Base-by-base conservation (phyloP, 2,329 filamentous ascomycete species). In the Talaromyces sp. region DNA sequence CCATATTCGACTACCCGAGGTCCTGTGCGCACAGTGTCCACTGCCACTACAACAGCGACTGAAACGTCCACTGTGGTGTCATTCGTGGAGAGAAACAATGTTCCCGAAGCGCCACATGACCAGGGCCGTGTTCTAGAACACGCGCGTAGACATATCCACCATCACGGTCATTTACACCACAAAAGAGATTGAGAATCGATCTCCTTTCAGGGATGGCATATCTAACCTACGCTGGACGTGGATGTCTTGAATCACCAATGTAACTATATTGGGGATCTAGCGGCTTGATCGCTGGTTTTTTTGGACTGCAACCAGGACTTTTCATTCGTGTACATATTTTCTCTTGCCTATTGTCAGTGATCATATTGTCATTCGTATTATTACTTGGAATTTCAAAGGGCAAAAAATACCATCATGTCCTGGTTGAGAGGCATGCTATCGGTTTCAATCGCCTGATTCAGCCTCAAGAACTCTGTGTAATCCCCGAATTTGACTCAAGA, bases 1-100 rank as follows among this genome's bases (percentile, higher is more conserved):
- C 61, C 62, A 0, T 51, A 65, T 36, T 49, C 58, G 42, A 73
- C 70, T 5, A 58, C 49, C 40, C 64, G 64, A 13, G 67, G 64
- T 9, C 41, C 36, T 6, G 7, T 55, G 3, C 57, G 57, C 32
- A 65, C 67, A 3, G 35, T 70, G 2, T 70, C 69, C 0, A 63
- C 65, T 7, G 29, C 57, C 3, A 58, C 46, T 1, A 60, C 60
- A 1, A 70, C 66, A 13, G 37, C 59, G 13, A 63, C 55, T n/a
- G 47, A 57, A 32, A 58, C 62, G 17, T 63, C 62, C 1, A 68
- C 67, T 1, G 60, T 64, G 13, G 58, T 68, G 14, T 58, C 61
- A 13, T 60, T 57, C 22, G 56, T 54, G n/a, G 53, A 56, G 52
- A 51, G 51, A 41, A 57, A 61, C 39, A 55, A 45, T 17, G 48